Conservation (phyloP, 805 yeast species). For the Schizosaccharomyces japonicus region DNA sequence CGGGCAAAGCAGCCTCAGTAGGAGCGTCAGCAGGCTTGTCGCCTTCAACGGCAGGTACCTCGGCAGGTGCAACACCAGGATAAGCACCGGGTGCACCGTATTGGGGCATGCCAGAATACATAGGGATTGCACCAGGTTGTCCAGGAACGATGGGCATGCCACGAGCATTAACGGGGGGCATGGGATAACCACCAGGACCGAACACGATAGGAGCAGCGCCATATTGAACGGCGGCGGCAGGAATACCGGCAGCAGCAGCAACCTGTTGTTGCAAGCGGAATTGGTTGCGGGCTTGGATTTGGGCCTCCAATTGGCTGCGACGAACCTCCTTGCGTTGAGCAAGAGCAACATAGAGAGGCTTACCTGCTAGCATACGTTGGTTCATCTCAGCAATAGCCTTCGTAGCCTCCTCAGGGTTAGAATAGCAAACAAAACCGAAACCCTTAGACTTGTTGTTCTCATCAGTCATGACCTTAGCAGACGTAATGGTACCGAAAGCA, state of each 20-base stretch:
- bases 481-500: conserved; percentile 82
- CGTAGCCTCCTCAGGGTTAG: conserved; percentile 95
- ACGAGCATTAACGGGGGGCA: conserved; percentile 3
- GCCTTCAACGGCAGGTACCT: conserved; percentile 11
- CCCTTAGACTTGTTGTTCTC: conserved; percentile 91
- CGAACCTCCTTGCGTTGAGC: conserved; percentile 98
- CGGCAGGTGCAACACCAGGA: conserved; percentile 14
- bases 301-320: conserved; percentile 90
- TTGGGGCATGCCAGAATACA: conserved; percentile 3
- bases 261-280: conserved; percentile 94
- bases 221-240: not conserved
- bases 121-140: conserved; percentile 1
- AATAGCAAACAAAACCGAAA: conserved; percentile 94
- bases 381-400: conserved; percentile 96
- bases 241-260: conserved; percentile 23
- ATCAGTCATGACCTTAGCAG: conserved; percentile 89
- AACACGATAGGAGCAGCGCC: conserved; percentile 37
- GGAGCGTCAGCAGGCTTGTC: conserved; percentile 13
- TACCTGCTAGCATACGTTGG: conserved; percentile 81
- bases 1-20: conserved; percentile 7
- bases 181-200: conserved; percentile 4
- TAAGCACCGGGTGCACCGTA: conserved; percentile 10
- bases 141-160: conserved; percentile 4
- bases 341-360: conserved; percentile 93
- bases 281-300: conserved; percentile 93